Evolutionary conservation across 2,329 filamentous ascomycete species (phyloP).

Genomic region (Fusarium falciforme): DNA sequence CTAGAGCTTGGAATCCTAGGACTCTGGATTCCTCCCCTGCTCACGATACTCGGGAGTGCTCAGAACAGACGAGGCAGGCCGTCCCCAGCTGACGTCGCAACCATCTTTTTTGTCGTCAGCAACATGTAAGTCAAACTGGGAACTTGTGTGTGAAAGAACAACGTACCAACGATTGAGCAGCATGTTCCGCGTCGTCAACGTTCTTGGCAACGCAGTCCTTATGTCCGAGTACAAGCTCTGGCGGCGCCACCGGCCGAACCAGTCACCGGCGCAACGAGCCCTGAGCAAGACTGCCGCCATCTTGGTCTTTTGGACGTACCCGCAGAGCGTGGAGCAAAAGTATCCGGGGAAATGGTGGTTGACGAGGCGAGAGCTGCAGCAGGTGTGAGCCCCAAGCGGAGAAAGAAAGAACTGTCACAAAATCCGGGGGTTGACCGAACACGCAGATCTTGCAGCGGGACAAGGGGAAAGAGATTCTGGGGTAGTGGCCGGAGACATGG

Average conservation of each 20-base stretch:
- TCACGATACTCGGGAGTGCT: conserved; percentile 39
- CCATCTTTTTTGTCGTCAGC: conserved; percentile 48
- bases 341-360: conserved; percentile 49
- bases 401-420: background rate
- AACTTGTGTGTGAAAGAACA: too few relatives aligned
- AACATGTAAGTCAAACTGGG: conserved; percentile 51
- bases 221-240: conserved; percentile 53
- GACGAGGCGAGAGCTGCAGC: background rate
- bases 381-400: background rate
- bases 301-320: conserved; percentile 57
- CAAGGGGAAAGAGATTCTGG: conserved; percentile 23
- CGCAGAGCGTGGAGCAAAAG: conserved; percentile 53
- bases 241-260: conserved; percentile 48
- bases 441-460: conserved; percentile 17
- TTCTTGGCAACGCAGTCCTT: conserved; percentile 53
- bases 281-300: conserved; percentile 45
- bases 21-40: conserved; percentile 43
- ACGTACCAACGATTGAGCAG: conserved; percentile 36
- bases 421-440: conserved; percentile 12
- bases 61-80: background rate
- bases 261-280: conserved; percentile 38
- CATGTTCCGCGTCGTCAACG: conserved; percentile 53
- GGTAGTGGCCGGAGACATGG: conserved; percentile 39
- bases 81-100: conserved; percentile 42
- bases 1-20: conserved; percentile 47